Evolutionary conservation across 139 green algal species (phyloP), one percentile per base, ranked within the genome.

Genomic region (Gonium pectorale): DNA sequence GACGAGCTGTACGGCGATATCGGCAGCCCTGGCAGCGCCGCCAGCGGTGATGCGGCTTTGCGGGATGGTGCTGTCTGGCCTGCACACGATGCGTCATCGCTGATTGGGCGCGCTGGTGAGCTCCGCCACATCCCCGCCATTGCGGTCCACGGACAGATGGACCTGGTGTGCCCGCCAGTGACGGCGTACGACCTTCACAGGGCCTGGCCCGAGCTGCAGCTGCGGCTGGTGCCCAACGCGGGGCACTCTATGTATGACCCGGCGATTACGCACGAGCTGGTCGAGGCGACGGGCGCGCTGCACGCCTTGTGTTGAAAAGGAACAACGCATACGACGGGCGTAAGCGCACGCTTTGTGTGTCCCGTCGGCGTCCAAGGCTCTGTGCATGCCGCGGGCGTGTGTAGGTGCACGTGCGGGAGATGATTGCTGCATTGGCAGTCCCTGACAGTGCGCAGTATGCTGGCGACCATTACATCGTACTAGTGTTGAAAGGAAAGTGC

Each of bases 201-300:
- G 4, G 85, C 59, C 17, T 94, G 92, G 91, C 91, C 90, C 15
- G 87, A 93, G 85, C 73, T 91, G 86, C 84, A 92, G 67, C 67
- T 95, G 56, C 56, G 81, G 31, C 49, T 95, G 54, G 89, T 95
- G 3, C 87, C 86, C 0, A 79, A 67, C 7, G 89, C 88, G 11
- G 90, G 90, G 15, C 92, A 95, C 69, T 90, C 73, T 24, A 91
- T 93, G 91, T 95, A 95, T 72, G 86, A 95, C 59, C 80, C 90
- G 0, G 49, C 33, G 24, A 92, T 95, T 60, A 84, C 70, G 29
- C 86, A 94, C 52, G 88, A 93, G 64, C 74, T 95, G 33, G 31
- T 95, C 33, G 41, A 74, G 26, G 91, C 92, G 1, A 92, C 89
- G 9, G 86, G 94, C 37, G 70, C 79, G 17, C 33, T 70, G 63